phyloP scores from a whole-genome alignment of 225 moss, liverwort and hornwort genomes.

The Pleurozium schreberi region DNA sequence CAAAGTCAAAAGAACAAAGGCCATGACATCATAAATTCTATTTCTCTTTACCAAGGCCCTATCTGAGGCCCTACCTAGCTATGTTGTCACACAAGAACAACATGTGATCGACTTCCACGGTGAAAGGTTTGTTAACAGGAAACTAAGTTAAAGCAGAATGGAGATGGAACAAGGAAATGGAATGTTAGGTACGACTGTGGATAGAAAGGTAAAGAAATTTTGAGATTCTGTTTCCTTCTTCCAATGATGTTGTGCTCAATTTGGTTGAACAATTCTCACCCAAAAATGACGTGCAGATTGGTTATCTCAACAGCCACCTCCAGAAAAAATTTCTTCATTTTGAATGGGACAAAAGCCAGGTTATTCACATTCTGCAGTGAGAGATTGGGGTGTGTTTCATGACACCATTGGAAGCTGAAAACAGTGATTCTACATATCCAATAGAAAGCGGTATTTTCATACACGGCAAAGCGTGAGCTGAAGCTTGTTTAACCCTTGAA shows the following conservation, averaged over 20 bases:
- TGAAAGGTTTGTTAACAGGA: not conserved
- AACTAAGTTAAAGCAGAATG: not conserved
- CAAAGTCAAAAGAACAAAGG: not conserved
- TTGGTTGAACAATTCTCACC: not conserved
- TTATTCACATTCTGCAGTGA: not conserved
- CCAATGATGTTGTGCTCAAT: not conserved
- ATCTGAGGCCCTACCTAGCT: not conserved
- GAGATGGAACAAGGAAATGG: not conserved
- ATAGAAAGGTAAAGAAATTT: not conserved
- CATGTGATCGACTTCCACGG: not conserved
- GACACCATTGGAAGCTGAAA: not conserved
- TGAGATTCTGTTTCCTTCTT: not conserved
- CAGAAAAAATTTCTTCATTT: no score
- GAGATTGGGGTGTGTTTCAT: rapidly evolving
- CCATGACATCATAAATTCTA: not conserved
- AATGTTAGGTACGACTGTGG: not conserved
- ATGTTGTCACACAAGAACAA: not conserved
- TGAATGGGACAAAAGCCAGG: no score
- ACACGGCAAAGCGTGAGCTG: no score
- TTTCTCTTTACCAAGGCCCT: not conserved
- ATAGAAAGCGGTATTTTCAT: not conserved
- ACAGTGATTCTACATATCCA: not conserved
- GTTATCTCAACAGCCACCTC: not conserved
- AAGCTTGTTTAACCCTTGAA: no score
- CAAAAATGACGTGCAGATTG: not conserved